Evolutionary conservation across 805 yeast genomes (phyloP).

Genomic region (Phaffomyces thermotolerans): DNA sequence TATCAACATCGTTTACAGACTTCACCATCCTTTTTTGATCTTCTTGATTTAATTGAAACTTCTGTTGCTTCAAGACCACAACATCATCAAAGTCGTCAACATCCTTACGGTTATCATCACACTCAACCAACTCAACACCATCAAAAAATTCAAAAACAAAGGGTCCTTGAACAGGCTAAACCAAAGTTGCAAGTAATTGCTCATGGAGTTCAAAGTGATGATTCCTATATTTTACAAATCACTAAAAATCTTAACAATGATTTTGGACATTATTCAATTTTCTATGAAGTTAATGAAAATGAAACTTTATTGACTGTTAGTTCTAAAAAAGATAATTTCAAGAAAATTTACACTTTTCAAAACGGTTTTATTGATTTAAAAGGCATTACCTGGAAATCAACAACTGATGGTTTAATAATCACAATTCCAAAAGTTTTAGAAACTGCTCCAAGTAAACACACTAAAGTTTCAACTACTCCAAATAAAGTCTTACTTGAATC

Average conservation of each 20-base stretch:
- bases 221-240: constrained; percentile 12
- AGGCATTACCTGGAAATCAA: constrained; percentile 13
- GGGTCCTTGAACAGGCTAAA: not conserved
- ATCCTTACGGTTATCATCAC: not conserved
- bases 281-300: constrained; percentile 7
- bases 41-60: constrained; percentile 4
- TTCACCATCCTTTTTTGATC: not conserved
- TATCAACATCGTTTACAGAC: not conserved
- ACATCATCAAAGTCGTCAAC: not conserved
- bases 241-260: constrained; percentile 10
- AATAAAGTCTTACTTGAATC: not conserved
- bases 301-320: constrained; percentile 8
- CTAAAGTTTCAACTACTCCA: not conserved
- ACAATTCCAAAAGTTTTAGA: constrained; percentile 13
- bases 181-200: constrained; percentile 3
- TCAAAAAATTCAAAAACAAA: not conserved
- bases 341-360: constrained; percentile 13
- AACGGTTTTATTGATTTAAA: constrained; percentile 8
- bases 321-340: constrained; percentile 13
- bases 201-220: constrained; percentile 4
- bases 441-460: not conserved
- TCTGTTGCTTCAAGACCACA: not conserved
- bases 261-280: constrained; percentile 14
- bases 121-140: not conserved
- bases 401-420: constrained; percentile 8